phyloP scores from a whole-genome alignment of 2,329 filamentous ascomycete genomes.

The Atkinsonella texensis region DNA sequence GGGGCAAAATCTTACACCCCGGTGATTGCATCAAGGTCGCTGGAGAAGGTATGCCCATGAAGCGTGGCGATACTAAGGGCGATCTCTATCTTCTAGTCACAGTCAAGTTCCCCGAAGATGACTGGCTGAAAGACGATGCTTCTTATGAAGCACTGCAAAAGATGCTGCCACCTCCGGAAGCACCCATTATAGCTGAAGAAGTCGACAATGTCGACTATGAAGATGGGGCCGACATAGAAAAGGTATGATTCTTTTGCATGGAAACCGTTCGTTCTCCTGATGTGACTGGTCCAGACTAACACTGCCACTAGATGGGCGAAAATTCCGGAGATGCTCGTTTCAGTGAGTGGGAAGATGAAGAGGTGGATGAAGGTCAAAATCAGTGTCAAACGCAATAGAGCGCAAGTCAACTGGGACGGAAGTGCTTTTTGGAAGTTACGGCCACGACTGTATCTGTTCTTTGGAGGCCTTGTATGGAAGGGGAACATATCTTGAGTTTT shows the following conservation, averaged over 20 bases:
- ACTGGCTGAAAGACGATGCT: constrained; percentile 65
- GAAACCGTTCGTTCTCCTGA: too few relatives aligned
- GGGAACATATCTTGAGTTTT: not conserved
- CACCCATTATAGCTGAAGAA: constrained; percentile 56
- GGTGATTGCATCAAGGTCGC: constrained; percentile 74
- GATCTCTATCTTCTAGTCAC: constrained; percentile 81
- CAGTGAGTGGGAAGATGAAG: constrained; percentile 59
- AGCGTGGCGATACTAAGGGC: constrained; percentile 71
- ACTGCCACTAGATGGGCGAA: constrained; percentile 49
- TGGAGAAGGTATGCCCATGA: constrained; percentile 91
- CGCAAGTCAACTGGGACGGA: not conserved
- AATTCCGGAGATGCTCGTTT: constrained; percentile 56
- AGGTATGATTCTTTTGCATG: constrained; percentile 35
- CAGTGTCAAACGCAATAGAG: constrained; percentile 64
- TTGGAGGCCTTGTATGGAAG: not conserved
- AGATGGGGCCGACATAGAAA: constrained; percentile 69
- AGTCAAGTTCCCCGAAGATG: constrained; percentile 78
- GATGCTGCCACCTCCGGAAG: constrained; percentile 55
- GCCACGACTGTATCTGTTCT: not conserved
- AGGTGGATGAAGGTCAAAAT: constrained; percentile 51
- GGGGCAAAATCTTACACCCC: constrained; percentile 72
- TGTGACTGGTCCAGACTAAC: constrained; percentile 13
- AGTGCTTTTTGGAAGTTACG: not conserved
- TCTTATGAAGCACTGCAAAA: constrained; percentile 59
- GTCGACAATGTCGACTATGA: constrained; percentile 84